These are phyloP conservation scores for Metarhizium album DNA, from an alignment of 2,329 filamentous ascomycete genomes.

Conservation along the genomic window DNA sequence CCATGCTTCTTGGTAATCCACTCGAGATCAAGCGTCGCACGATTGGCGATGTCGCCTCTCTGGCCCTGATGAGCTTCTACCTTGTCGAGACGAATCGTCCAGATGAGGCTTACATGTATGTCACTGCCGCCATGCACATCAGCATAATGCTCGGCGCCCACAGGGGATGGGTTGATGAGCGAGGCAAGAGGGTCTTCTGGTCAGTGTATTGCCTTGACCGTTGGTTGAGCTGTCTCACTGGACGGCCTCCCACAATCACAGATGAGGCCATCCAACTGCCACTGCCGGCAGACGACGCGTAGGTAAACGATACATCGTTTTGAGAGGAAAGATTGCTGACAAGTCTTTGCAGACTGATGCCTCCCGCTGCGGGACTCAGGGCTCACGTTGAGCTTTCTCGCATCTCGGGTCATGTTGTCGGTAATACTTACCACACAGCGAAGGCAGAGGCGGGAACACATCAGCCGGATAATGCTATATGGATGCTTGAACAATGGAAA, in stretches of 20 bases:
- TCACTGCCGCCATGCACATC: constrained; percentile 36
- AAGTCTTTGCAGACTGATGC: constrained; percentile 25
- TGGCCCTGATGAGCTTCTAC: constrained; percentile 38
- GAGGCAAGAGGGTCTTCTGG: constrained; percentile 38
- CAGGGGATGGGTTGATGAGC: constrained; percentile 31
- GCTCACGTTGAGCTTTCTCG: constrained; percentile 36
- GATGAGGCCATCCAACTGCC: constrained; percentile 36
- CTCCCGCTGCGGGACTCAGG: constrained; percentile 30
- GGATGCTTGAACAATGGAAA: constrained; percentile 32
- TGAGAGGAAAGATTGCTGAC: not conserved
- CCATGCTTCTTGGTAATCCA: constrained; percentile 33
- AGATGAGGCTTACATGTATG: constrained; percentile 37
- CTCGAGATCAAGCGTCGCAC: constrained; percentile 30
- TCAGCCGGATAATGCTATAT: constrained; percentile 28
- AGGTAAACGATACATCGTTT: constrained; percentile 14
- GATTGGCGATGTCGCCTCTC: constrained; percentile 31
- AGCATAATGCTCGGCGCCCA: constrained; percentile 38
- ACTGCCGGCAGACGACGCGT: constrained; percentile 30
- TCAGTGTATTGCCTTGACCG: constrained; percentile 40
- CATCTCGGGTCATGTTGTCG: constrained; percentile 37
- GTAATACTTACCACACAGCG: constrained; percentile 31
- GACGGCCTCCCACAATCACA: constrained; percentile 33
- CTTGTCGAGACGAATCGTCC: constrained; percentile 37
- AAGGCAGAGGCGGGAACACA: constrained; percentile 14
- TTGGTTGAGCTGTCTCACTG: constrained; percentile 38